Evolutionary conservation across 164 flowering plant species (phyloP).

Genomic region (Vitis cinerea): DNA sequence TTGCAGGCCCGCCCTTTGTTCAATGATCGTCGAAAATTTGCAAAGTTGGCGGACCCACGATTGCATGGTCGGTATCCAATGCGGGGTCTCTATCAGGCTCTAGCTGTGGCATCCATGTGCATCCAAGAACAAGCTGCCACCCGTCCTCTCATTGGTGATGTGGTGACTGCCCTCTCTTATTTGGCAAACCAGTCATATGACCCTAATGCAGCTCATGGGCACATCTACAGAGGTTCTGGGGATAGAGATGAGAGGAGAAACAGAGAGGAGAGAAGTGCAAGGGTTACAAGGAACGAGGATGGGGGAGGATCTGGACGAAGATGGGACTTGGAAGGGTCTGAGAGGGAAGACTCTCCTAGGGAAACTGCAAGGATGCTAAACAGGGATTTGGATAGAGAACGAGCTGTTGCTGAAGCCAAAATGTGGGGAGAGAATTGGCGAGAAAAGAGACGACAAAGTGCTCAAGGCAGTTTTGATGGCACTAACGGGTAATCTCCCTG

Average conservation of each 20-base stretch:
- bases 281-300: slow-evolving; percentile 48
- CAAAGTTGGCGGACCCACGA: slow-evolving; percentile 56
- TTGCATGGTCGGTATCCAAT: slow-evolving; percentile 57
- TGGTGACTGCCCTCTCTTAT: slow-evolving; percentile 64
- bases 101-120: slow-evolving; percentile 71
- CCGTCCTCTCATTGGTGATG: slow-evolving; percentile 65
- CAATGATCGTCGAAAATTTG: slow-evolving; percentile 53
- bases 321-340: slow-evolving; percentile 71
- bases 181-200: slow-evolving; percentile 57
- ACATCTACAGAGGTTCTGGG: slow-evolving; percentile 21
- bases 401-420: slow-evolving; percentile 96
- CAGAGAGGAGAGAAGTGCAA: slow-evolving; percentile 41
- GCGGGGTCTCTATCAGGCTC: slow-evolving; percentile 65
- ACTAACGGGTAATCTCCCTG: slow-evolving; percentile 20
- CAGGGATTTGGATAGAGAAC: slow-evolving; percentile 62
- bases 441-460: slow-evolving; percentile 69
- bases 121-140: slow-evolving; percentile 66
- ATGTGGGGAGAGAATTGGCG: slow-evolving; percentile 97
- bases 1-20: slow-evolving; percentile 64
- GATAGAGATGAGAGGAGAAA: slow-evolving; percentile 39
- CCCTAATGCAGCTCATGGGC: slow-evolving; percentile 27
- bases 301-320: slow-evolving; percentile 63
- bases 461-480: slow-evolving; percentile 60
- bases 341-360: slow-evolving; percentile 72
- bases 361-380: slow-evolving; percentile 64